These are phyloP conservation scores for Fusarium graminum DNA, from an alignment of 2,329 filamentous ascomycete species.

Conservation along the genomic window DNA sequence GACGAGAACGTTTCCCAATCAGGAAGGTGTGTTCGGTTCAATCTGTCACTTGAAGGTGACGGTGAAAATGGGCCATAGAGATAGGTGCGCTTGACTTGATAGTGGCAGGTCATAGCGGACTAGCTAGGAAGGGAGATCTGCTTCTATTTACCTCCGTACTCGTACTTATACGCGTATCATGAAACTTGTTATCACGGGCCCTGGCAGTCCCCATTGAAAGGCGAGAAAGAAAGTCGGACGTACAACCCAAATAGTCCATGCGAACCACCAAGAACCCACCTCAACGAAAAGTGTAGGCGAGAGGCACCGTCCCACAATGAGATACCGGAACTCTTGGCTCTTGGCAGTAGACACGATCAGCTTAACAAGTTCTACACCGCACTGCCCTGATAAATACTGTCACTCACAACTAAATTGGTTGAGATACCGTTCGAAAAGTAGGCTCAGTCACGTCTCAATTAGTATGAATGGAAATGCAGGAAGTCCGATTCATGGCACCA, in stretches of 20 bases:
- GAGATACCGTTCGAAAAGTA: no score
- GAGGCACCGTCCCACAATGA: background rate
- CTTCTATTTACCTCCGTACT: background rate
- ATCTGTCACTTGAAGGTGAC: fast-evolving
- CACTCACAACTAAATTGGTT: background rate
- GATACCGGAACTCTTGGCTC: background rate
- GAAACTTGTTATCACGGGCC: background rate
- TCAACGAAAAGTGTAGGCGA: no score
- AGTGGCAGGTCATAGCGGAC: background rate
- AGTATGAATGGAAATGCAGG: no score
- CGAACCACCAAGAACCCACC: background rate
- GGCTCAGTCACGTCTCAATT: no score
- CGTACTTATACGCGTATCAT: background rate
- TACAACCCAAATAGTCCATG: background rate
- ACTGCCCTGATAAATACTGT: background rate
- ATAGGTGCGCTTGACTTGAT: constrained; percentile 18
- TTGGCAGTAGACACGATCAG: background rate
- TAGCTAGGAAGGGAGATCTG: background rate
- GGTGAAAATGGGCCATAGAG: background rate
- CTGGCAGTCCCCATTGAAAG: no score
- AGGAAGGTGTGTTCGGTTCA: constrained; percentile 3
- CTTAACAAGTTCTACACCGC: background rate
- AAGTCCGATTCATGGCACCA: no score
- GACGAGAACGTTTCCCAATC: background rate
- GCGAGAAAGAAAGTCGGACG: no score